Conservation (phyloP, 768 basidiomycete species). For the Glaciozyma martinii region DNA sequence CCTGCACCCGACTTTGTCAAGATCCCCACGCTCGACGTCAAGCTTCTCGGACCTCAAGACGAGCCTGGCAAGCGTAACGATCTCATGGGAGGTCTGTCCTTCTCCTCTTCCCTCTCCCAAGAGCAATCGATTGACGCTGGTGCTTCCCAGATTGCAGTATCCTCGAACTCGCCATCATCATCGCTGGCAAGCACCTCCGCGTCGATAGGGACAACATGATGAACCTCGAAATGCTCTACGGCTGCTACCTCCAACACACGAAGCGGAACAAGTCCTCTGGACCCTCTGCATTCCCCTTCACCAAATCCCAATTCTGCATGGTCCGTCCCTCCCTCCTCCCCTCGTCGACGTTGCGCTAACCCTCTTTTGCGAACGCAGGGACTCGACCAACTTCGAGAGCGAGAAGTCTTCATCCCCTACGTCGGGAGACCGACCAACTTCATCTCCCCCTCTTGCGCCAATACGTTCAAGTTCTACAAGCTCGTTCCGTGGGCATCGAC, state of each 20-base stretch:
- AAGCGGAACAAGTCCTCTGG: conserved; percentile 4
- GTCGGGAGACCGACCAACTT: not conserved
- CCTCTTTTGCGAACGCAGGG: not conserved
- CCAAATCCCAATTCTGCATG: conserved; percentile 9
- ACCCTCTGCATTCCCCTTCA: conserved; percentile 6
- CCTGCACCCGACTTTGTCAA: not conserved
- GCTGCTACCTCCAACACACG: conserved; percentile 41
- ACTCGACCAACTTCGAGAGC: conserved; percentile 20
- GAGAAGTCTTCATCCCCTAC: conserved; percentile 24
- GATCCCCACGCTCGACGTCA: not conserved
- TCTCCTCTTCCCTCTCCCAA: not conserved
- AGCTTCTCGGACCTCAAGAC: not conserved
- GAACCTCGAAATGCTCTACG: conserved; percentile 86
- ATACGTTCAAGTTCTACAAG: conserved; percentile 19
- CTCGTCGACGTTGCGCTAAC: not conserved
- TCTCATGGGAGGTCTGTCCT: not conserved
- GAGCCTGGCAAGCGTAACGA: not conserved
- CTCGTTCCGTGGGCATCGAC: conserved; percentile 16
- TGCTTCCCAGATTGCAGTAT: conserved; percentile 53
- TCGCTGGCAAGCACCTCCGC: conserved; percentile 69
- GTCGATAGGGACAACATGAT: conserved; percentile 68
- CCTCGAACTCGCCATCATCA: conserved; percentile 58
- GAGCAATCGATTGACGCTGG: not conserved
- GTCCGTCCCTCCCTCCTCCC: not conserved
- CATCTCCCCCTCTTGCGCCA: conserved; percentile 7